A percentile compares a stretch with the other conserved stretches of the same genome.
These are phyloP conservation scores for Pseudogymnoascus sp. DNA, from an alignment of 2,329 filamentous ascomycete genomes.

Conservation along the genomic window DNA sequence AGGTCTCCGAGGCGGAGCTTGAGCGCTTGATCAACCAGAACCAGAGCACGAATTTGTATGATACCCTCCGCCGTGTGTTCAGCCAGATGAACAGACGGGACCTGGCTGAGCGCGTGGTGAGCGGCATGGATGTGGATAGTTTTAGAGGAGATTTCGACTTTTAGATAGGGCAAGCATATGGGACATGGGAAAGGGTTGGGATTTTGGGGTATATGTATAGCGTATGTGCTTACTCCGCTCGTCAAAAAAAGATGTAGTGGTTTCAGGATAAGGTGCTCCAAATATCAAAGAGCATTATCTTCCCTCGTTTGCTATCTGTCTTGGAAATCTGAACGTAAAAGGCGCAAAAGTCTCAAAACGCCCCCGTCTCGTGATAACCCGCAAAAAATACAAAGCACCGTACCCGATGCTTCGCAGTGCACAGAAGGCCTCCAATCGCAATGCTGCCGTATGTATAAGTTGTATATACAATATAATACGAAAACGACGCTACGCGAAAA, in stretches of 20 bases:
- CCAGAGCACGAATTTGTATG: slow-evolving; percentile 91
- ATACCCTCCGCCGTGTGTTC: slow-evolving; percentile 90
- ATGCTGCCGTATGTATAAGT: slow-evolving; percentile 4
- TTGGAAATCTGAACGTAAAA: slow-evolving; percentile 8
- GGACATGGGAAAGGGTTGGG: neutral
- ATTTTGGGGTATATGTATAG: neutral
- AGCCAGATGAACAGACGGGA: slow-evolving; percentile 89
- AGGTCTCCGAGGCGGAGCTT: slow-evolving; percentile 61
- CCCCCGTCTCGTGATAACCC: neutral
- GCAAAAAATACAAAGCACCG: slow-evolving; percentile 3
- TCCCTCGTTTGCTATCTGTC: slow-evolving; percentile 4
- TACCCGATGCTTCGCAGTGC: slow-evolving; percentile 3
- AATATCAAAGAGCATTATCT: slow-evolving; percentile 7
- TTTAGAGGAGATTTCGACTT: slow-evolving; percentile 93
- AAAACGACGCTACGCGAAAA: slow-evolving; percentile 8
- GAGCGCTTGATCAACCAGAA: slow-evolving; percentile 91
- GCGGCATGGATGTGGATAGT: slow-evolving; percentile 81
- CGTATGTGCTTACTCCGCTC: slow-evolving; percentile 1
- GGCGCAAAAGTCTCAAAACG: neutral
- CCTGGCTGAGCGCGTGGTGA: slow-evolving; percentile 76
- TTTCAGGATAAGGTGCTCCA: neutral
- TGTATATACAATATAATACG: slow-evolving; percentile 7
- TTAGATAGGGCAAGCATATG: slow-evolving; percentile 27
- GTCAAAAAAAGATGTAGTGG: slow-evolving; percentile 2
- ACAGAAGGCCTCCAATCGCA: slow-evolving; percentile 1